These are phyloP conservation scores for Stylonectria norvegica DNA, from an alignment of 2,329 filamentous ascomycete species.

Conservation along the genomic window DNA sequence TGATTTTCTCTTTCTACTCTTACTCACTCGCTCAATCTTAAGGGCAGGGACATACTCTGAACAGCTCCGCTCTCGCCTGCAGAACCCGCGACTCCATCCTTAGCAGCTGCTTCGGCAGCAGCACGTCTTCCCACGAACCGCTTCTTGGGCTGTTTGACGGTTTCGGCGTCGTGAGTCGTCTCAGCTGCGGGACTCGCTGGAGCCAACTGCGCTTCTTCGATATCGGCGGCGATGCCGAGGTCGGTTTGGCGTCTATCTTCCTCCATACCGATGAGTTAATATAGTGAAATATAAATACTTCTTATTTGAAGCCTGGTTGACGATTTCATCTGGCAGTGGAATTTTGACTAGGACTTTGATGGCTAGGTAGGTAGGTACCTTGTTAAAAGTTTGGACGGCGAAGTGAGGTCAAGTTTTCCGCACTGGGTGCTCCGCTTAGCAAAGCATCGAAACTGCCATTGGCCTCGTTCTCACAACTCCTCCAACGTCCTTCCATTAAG, in stretches of 20 bases:
- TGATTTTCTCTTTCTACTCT: slow-evolving; percentile 3
- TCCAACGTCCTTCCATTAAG: too few relatives aligned
- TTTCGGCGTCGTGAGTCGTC: slow-evolving; percentile 37
- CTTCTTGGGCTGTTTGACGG: slow-evolving; percentile 75
- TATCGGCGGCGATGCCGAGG: slow-evolving; percentile 65
- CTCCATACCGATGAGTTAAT: slow-evolving; percentile 55
- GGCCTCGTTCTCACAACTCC: too few relatives aligned
- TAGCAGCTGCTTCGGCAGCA: slow-evolving; percentile 59
- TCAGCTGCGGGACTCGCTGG: slow-evolving; percentile 27
- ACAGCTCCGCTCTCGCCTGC: slow-evolving; percentile 32
- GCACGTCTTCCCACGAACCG: slow-evolving; percentile 84
- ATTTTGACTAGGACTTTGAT: too few relatives aligned
- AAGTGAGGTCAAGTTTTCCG: neutral
- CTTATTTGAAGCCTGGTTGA: neutral
- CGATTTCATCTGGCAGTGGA: neutral
- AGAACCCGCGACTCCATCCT: slow-evolving; percentile 32
- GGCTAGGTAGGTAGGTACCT: too few relatives aligned
- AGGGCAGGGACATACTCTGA: slow-evolving; percentile 47
- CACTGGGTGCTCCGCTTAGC: slow-evolving; percentile 1
- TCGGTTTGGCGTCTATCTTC: slow-evolving; percentile 69
- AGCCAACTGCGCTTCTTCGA: slow-evolving; percentile 48
- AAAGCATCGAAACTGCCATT: neutral
- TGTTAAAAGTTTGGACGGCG: neutral
- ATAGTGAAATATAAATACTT: neutral
- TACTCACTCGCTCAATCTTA: slow-evolving; percentile 4